Conservation (phyloP, 495 filamentous ascomycete species). For the Neohortaea acidophila region DNA sequence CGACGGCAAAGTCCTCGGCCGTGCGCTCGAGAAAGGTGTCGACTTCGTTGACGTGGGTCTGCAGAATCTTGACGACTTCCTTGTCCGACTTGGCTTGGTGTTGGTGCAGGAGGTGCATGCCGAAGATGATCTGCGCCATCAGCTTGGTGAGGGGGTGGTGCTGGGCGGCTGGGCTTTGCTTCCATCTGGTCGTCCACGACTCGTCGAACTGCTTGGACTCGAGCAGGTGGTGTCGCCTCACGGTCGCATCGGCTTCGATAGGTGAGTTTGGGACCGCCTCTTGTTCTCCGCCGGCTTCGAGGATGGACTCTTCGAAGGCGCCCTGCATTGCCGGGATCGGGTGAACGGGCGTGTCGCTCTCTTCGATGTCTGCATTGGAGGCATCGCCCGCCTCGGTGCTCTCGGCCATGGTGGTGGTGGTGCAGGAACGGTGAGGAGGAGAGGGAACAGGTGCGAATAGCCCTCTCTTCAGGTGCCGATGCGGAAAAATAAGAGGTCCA, state of each 20-base stretch:
- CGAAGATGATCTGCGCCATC: conserved; percentile 83
- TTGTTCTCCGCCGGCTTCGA: conserved; percentile 45
- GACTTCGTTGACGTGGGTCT: conserved; percentile 83
- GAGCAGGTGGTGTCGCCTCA: conserved; percentile 52
- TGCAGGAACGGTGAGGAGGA: neutral
- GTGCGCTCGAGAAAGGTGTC: conserved; percentile 79
- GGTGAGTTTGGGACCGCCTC: conserved; percentile 2
- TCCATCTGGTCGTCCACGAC: conserved; percentile 58
- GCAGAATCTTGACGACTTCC: conserved; percentile 76
- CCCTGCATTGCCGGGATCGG: conserved; percentile 77
- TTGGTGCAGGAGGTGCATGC: conserved; percentile 75
- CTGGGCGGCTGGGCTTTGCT: conserved; percentile 46
- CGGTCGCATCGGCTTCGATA: conserved; percentile 36
- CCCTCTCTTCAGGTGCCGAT: no score
- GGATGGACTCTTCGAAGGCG: conserved; percentile 84
- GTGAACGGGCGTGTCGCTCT: conserved; percentile 38
- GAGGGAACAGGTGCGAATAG: no score
- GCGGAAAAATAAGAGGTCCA: no score
- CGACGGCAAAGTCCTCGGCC: conserved; percentile 72
- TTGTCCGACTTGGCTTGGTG: conserved; percentile 73
- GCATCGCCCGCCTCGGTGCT: neutral
- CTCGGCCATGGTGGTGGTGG: neutral
- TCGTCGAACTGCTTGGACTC: conserved; percentile 48
- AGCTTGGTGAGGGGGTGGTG: conserved; percentile 84
- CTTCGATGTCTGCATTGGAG: conserved; percentile 13